Base-by-base conservation (phyloP, 441 rosid species). In the Mallotus repandus region DNA sequence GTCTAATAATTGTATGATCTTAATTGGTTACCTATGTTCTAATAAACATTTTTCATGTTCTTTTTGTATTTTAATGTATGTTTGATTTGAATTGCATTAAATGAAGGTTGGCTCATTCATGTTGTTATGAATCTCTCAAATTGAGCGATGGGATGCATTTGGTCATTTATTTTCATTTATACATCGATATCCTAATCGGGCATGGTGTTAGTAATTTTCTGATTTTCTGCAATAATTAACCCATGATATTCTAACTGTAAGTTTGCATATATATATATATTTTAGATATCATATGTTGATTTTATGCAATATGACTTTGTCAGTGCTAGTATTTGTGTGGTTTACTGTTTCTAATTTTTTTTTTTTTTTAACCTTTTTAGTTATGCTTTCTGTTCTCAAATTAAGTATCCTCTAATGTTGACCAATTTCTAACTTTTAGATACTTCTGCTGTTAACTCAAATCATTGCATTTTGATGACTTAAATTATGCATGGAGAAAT, bases 161-260 rank as follows among this genome's bases (percentile, higher is more conserved):
- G 16, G 12, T 49, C 16, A 5, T 43, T 43, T 43, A 43, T 43
- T 6, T 43, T 13, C 11, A 48, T 48, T 64, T 68, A 60, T 72
- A 74, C 46, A 56, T 45, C 63, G n/a, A 65, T 73, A 73, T 21
- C 69, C 69, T 58, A 65, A n/a, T n/a, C n/a, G n/a, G n/a, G n/a
- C 53, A 22, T 81, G 74, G 62, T 68, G 41, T 77, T 84, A 70
- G 54, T 82, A 70, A 70, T 76, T 61, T 76, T 81, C 77, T 82
- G 79, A 70, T 73, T 19, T 66, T 80, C 77, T 21, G 49, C 74
- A 77, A 77, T 83, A 53, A 74, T 18, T 75, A 67, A 70, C 72
- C 60, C 61, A 38, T 79, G 62, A 80, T 70, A 63, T 58, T 71
- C 19, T 74, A 68, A 67, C 81, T 68, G 83, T 83, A 82, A 87